phyloP scores from a whole-genome alignment of 2,329 filamentous ascomycete genomes.

The Xylariaceae sp. region DNA sequence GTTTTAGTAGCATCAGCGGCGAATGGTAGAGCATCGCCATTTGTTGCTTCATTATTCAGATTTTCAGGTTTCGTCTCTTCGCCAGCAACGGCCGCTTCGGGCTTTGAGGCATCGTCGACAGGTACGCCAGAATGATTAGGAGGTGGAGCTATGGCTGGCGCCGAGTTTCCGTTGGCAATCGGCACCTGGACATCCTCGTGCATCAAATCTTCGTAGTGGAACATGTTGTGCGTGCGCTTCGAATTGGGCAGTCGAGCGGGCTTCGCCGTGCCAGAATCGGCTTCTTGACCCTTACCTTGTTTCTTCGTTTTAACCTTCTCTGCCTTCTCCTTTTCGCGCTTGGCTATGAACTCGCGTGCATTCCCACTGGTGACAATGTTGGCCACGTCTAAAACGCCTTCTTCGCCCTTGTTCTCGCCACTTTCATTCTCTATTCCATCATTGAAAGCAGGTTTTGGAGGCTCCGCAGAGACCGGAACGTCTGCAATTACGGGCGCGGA shows the following conservation, averaged over 20 bases:
- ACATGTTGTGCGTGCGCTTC: conserved; percentile 64
- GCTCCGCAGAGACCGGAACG: conserved; percentile 28
- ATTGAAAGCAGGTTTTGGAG: conserved; percentile 21
- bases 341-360: conserved; percentile 76
- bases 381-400: conserved; percentile 80
- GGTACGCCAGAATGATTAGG: conserved; percentile 14
- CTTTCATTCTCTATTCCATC: conserved; percentile 26
- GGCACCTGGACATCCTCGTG: conserved; percentile 47
- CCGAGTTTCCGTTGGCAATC: conserved; percentile 11
- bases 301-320: conserved; percentile 61
- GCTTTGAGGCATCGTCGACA: conserved; percentile 12
- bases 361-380: conserved; percentile 78
- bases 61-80: conserved; percentile 15
- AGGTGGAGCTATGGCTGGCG: background rate
- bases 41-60: conserved; percentile 7
- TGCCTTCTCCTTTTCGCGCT: conserved; percentile 75
- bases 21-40: conserved; percentile 18
- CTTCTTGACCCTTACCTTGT: conserved; percentile 55
- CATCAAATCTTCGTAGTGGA: conserved; percentile 67
- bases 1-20: conserved; percentile 26
- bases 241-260: conserved; percentile 64
- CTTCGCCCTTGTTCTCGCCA: conserved; percentile 38
- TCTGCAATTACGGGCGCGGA: conserved; percentile 28
- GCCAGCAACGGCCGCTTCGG: conserved; percentile 13
- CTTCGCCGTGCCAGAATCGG: conserved; percentile 48